Base-by-base conservation (phyloP, 2,329 filamentous ascomycete species). In the Didymella arachidicola region DNA sequence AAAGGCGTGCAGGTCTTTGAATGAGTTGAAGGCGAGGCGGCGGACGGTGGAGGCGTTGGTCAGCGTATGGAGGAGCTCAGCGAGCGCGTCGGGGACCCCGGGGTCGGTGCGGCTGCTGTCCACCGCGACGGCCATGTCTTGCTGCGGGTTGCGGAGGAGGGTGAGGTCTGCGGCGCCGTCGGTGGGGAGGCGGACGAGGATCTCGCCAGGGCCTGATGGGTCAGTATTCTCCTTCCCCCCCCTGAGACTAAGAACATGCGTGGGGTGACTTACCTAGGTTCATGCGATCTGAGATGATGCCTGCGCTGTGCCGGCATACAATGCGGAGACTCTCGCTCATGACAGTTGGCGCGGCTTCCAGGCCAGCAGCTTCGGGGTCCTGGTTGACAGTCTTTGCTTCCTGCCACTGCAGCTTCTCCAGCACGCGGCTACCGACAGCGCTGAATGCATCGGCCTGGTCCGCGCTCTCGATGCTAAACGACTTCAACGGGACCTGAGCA, bases 281-380 rank as follows among this genome's bases (percentile, higher is more conserved):
- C 71, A 97, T 83, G 36, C 93, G 86, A 77, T 97, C 93, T 2
- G 91, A 92, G 16, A 96, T 81, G 41, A 88, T 91, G 47, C 92
- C 91, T 65, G 89, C 87, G 60, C 89, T 86, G 64, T 90, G 91
- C 57, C 92, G 88, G 30, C 91, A 82, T 52, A 96, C 84, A 18
- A 96, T 83, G 27, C 92, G 86, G 61, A 97, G 79, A 66, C 85
- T 86, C 69, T 95, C 89, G 0, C 92, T 91, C 52, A 93, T 82
- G 27, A 96, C 87, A 0, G 90, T 92, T 2, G 86, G 84, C 1
- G 87, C 81, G 32, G 83, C 80, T 32, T 87, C 86, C 38, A 84
- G 79, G 18, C 86, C 84, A 11, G 79, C 72, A 44, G 78, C 79
- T 36, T 79, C 78, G 50, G 86, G 84, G 66, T 89, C 86, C 36